Evolutionary conservation across 495 filamentous ascomycete species (phyloP).

Genomic region (Talaromyces proteolyticus): DNA sequence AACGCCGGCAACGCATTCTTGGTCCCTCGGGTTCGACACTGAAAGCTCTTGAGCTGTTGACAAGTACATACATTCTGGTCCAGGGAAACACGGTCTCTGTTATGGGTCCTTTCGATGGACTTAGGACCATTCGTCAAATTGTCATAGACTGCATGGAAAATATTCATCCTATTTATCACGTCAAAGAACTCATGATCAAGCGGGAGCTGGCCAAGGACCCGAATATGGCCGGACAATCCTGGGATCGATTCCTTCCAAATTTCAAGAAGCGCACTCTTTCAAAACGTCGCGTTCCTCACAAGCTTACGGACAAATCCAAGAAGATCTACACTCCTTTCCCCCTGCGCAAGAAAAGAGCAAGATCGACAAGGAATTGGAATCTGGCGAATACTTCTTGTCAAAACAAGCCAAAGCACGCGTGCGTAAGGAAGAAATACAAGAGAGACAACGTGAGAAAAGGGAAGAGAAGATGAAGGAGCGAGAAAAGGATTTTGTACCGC

Average conservation of each 20-base stretch:
- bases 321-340: slow-evolving; percentile 85
- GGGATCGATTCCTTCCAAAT: slow-evolving; percentile 94
- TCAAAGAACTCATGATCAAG: slow-evolving; percentile 99
- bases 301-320: slow-evolving; percentile 88
- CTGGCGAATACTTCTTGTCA: slow-evolving; percentile 90
- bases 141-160: slow-evolving; percentile 97
- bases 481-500: slow-evolving; percentile 79
- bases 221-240: slow-evolving; percentile 76
- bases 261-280: slow-evolving; percentile 94
- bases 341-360: slow-evolving; percentile 87
- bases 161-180: slow-evolving; percentile 86
- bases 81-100: slow-evolving; percentile 93
- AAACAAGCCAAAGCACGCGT: slow-evolving; percentile 87
- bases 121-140: slow-evolving; percentile 88
- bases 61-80: slow-evolving; percentile 87
- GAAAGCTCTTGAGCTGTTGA: slow-evolving; percentile 94
- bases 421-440: slow-evolving; percentile 69
- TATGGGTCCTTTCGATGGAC: slow-evolving; percentile 86
- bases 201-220: slow-evolving; percentile 96
- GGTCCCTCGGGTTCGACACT: slow-evolving; percentile 80
- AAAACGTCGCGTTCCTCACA: slow-evolving; percentile 75
- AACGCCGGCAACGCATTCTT: slow-evolving; percentile 86
- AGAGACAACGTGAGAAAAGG: slow-evolving; percentile 77
- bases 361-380: slow-evolving; percentile 96
- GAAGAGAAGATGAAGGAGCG: slow-evolving; percentile 82